Evolutionary conservation across 169 alveolate species (phyloP), one percentile per base, ranked within the genome.

Genomic region (Babesia gibsoni): DNA sequence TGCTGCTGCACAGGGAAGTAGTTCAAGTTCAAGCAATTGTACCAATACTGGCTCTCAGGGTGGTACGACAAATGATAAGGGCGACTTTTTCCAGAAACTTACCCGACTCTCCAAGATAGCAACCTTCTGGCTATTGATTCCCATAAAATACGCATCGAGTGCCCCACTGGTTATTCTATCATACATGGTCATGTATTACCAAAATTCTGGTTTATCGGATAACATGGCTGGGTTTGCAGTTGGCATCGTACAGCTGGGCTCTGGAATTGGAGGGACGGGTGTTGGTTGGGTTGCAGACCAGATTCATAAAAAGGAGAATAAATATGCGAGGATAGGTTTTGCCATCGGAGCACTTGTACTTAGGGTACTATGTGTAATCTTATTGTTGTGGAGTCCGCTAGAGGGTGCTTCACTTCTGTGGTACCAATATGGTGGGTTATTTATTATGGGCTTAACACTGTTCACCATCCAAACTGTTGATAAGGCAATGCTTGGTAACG

Each of bases 401-500:
- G 72, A 77, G 25, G 84, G 80, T 36, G 83, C 73, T 16, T 64
- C 68, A 25, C 65, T 80, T 20, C 53, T 73, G 32, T 59, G 72
- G 52, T 82, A 64, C 42, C 83, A 63, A 39, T 37, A 64, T 50
- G 49, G 80, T 30, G 50, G 73, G 59, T 68, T 95, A 35, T 84
- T 92, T 59, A 53, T 89, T 23, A 68, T 92, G 43, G 97, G 97
- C 29, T 61, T 93, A 46, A 77, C 93, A 18, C 90, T 95, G 18
- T 89, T 93, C 73, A 92, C 97, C 18, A 96, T 96, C n/a, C 94
- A 91, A 48, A 94, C 94, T 5, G 94, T 93, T 36, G 94, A 90
- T 56, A 65, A 96, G 58, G 95, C 97, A 5, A 87, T 94, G 5
- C 82, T 94, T 35, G 89, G 95, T 2, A 95, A 94, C 37, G 93